A percentile compares a stretch with the other conserved stretches of the same genome.
phyloP scores from a whole-genome alignment of 495 filamentous ascomycete species.

The Penicillium robsamsonii region DNA sequence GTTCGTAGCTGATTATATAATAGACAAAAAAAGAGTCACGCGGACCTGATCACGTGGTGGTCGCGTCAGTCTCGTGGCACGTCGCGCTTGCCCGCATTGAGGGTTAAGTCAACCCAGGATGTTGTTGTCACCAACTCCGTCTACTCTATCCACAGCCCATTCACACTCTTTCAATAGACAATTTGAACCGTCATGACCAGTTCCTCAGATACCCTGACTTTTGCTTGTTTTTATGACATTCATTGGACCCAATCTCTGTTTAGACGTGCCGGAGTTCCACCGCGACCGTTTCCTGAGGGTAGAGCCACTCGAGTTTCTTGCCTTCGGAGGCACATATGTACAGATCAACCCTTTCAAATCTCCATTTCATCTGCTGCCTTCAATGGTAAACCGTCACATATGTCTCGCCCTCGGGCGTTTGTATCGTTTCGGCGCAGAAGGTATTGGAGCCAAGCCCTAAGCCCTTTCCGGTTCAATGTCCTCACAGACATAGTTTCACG shows the following conservation, averaged over 20 bases:
- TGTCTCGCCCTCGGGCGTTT: slow-evolving; percentile 2
- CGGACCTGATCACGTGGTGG: background rate
- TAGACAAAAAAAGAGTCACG: background rate
- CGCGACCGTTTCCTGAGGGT: slow-evolving; percentile 19
- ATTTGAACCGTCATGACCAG: background rate
- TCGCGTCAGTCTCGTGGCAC: slow-evolving; percentile 25
- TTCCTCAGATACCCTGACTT: slow-evolving; percentile 10
- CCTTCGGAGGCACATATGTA: slow-evolving; percentile 34
- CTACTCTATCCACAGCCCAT: slow-evolving; percentile 20
- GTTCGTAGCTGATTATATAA: slow-evolving; percentile 9
- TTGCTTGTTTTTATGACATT: slow-evolving; percentile 13
- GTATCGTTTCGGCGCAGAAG: slow-evolving; percentile 15
- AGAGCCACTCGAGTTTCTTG: slow-evolving; percentile 28
- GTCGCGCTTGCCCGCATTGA: slow-evolving; percentile 13
- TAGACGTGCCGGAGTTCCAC: slow-evolving; percentile 17
- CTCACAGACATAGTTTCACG: slow-evolving; percentile 36
- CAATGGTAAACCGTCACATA: slow-evolving; percentile 12
- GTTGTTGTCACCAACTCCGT: slow-evolving; percentile 22
- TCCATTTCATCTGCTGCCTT: slow-evolving; percentile 22
- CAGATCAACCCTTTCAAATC: slow-evolving; percentile 33
- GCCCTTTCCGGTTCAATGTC: slow-evolving; percentile 32
- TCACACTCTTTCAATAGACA: background rate
- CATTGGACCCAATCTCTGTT: slow-evolving; percentile 26
- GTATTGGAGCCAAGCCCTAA: slow-evolving; percentile 46
- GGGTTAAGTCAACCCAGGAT: slow-evolving; percentile 7